These are phyloP conservation scores for Theileria luwenshuni DNA, from an alignment of 169 alveolate species.

Conservation along the genomic window DNA sequence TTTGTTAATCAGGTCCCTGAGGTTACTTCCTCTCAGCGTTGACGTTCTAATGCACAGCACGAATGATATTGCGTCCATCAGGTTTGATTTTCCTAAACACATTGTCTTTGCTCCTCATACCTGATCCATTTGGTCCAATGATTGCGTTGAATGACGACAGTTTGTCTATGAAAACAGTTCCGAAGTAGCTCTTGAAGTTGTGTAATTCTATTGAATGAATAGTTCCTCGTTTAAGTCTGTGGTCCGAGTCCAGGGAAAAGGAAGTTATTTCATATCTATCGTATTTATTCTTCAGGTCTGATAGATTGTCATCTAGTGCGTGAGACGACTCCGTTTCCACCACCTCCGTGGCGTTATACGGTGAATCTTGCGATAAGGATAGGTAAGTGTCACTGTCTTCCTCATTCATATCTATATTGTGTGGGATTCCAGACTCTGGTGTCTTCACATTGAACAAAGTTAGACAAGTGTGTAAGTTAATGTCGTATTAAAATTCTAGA, in stretches of 20 bases:
- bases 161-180: constrained; percentile 87
- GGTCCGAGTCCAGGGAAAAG: constrained; percentile 2
- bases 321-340: background rate
- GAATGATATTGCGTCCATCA: constrained; percentile 85
- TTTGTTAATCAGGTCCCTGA: constrained; percentile 83
- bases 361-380: background rate
- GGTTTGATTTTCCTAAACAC: constrained; percentile 76
- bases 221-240: constrained; percentile 29
- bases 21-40: constrained; percentile 83
- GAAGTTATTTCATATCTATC: background rate
- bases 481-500: background rate
- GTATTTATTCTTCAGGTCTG: background rate
- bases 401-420: background rate
- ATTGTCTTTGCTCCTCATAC: constrained; percentile 54
- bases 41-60: constrained; percentile 85
- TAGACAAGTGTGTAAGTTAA: background rate
- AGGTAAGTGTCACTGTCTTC: background rate
- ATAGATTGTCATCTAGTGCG: background rate
- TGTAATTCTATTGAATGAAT: constrained; percentile 55
- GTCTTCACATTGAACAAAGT: background rate
- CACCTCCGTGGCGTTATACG: constrained; percentile 11
- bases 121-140: constrained; percentile 93
- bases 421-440: background rate
- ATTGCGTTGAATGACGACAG: constrained; percentile 87
- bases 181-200: constrained; percentile 91